phyloP scores from a whole-genome alignment of 495 filamentous ascomycete species.

The Trichoderma orchidacearum region DNA sequence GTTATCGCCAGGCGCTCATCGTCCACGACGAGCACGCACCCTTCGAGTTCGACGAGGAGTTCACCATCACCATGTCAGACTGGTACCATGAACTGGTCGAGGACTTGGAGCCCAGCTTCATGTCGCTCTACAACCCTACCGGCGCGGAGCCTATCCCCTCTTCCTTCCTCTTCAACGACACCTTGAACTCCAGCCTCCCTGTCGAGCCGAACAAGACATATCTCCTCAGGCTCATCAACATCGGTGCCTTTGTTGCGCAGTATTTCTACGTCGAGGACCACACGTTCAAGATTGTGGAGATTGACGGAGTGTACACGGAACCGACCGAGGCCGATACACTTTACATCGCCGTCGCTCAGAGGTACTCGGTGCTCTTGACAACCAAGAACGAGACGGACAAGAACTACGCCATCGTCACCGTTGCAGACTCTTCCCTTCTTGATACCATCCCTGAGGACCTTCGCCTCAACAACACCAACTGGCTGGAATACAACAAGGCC shows the following conservation, averaged over 20 bases:
- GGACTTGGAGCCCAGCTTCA: constrained; percentile 27
- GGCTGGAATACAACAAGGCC: constrained; percentile 42
- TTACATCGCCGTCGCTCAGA: constrained; percentile 43
- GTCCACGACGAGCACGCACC: constrained; percentile 45
- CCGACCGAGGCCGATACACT: constrained; percentile 33
- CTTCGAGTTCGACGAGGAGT: constrained; percentile 44
- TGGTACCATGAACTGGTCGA: constrained; percentile 46
- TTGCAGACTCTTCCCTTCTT: constrained; percentile 43
- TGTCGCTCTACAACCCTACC: constrained; percentile 29
- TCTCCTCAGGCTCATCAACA: constrained; percentile 53
- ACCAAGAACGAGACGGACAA: constrained; percentile 38
- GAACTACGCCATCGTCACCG: constrained; percentile 46
- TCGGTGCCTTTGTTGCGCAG: constrained; percentile 40
- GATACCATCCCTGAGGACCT: constrained; percentile 35
- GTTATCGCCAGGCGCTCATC: constrained; percentile 46
- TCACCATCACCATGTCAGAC: constrained; percentile 25
- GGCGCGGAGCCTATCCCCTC: constrained; percentile 39
- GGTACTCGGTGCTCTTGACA: constrained; percentile 46
- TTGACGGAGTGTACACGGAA: constrained; percentile 30
- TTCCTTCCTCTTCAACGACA: constrained; percentile 47
- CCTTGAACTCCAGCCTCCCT: constrained; percentile 35
- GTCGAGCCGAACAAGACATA: constrained; percentile 59
- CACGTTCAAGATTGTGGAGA: constrained; percentile 42
- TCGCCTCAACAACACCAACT: constrained; percentile 50
- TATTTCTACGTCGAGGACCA: constrained; percentile 52